Base-by-base conservation (phyloP, 345 rosid species). In the Lepidium sativum region DNA sequence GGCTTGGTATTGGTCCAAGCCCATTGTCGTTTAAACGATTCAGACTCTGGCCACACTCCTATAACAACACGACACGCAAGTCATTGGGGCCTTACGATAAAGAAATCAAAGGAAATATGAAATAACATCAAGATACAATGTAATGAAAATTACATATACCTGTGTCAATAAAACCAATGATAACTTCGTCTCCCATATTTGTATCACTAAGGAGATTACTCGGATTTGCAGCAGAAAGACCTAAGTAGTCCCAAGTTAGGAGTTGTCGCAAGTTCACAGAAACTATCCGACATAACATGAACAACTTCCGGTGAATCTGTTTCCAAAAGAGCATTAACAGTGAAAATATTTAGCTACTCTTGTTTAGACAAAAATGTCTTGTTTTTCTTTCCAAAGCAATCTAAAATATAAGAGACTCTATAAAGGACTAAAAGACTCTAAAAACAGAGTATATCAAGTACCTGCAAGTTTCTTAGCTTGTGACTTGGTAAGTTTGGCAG, bases 231-330 rank as follows among this genome's bases (percentile, higher is more conserved):
- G 56, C 49, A 44, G 79, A 78, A 14, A 77, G 35, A 2, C 67
- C 59, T 35, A 81, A 42, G 33, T 73, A 78, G 31, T 81, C 79
- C 85, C 85, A 81, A 29, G 82, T 67, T 9, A 74, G 64, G 64
- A 17, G 79, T 78, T 31, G 85, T 81, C 37, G 75, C 82, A 37
- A 71, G 48, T 65, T 71, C 34, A 18, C 63, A 60, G 53, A 58
- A 51, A 39, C 53, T 40, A 74, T 75, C 74, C 17, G 52, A 66
- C 38, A 65, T 67, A 49, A 78, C 79, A 34, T 76, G 77, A 20
- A 78, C 62, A 45, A 81, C 82, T 3, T 61, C 61, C 4, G 79
- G 77, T 29, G 53, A 47, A 43, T 72, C 84, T 80, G 15, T 64
- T 52, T 16, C 5, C 44, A 55, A 29, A 55, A 51, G 29, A 15